Base-by-base conservation (phyloP, 768 basidiomycete species). In the Lepiota venenata region DNA sequence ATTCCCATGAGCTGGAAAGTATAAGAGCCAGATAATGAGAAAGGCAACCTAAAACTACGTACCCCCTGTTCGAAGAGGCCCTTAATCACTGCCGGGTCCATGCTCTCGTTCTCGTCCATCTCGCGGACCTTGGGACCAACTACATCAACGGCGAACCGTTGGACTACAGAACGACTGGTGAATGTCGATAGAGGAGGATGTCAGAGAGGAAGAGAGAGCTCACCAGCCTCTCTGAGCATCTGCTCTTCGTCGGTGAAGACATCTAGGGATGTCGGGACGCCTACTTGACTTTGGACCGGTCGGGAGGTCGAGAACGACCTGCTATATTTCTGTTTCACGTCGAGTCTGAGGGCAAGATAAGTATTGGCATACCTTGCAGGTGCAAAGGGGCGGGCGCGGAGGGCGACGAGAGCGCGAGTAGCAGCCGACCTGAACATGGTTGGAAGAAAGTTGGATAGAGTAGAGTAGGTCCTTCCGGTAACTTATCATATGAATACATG, bases 91-190 rank as follows among this genome's bases (percentile, higher is more conserved):
- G 73, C 78, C 1, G 91, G 84, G 66, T 98, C 94, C 96, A 99
- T 98, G 53, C 69, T 73, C 71, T 99, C 96, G 52, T 86, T 89
- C 78, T 99, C 97, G 64, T 99, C 97, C 97, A 99, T 99, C 69
- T 95, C 93, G 18, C 85, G 81, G 55, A 97, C 95, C 69, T 86
- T 91, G 45, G 97, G 97, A 2, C 73, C 90, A 16, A 99, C 83
- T 25, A 96, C 86, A 48, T 98, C 94, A 48, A 80, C 76, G 0
- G 95, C 92, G 62, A 98, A 98, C 22, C 91, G 87, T 62, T 79
- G 79, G 20, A 98, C 96, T 93, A 64, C 8, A 45, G 22, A 35
- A 25, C n/a, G 27, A 44, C 52, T 58, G n/a, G 40, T 55, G 52
- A 52, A 51, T 4, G 27, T 16, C 22, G 21, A 38, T 12, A 25